Evolutionary conservation across 2,329 filamentous ascomycete genomes (phyloP).

Genomic region (Periconia digitata): DNA sequence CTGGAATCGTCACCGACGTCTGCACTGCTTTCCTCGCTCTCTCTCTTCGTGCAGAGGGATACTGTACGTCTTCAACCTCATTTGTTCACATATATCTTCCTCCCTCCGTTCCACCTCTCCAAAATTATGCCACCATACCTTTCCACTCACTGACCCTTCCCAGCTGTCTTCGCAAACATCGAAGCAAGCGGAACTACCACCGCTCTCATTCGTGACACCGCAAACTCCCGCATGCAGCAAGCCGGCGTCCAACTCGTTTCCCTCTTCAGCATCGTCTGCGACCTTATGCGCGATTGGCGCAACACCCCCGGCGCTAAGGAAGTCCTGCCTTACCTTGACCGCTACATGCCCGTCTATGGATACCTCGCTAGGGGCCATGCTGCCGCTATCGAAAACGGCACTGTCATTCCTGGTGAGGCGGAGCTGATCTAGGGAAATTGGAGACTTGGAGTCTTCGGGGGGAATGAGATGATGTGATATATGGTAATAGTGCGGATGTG

Average conservation of each 20-base stretch:
- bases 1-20: constrained; percentile 73
- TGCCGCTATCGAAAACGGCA: constrained; percentile 62
- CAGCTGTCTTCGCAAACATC: constrained; percentile 68
- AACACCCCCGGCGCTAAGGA: constrained; percentile 53
- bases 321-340: constrained; percentile 65
- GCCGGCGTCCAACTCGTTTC: constrained; percentile 67
- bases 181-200: constrained; percentile 71
- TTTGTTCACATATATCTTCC: background rate
- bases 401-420: constrained; percentile 58
- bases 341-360: constrained; percentile 66
- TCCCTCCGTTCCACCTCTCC: background rate
- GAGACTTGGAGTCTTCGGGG: no score
- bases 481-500: no score
- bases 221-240: constrained; percentile 66
- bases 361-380: constrained; percentile 64
- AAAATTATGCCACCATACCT: background rate
- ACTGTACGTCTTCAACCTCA: constrained; percentile 46
- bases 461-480: no score
- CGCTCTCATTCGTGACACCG: constrained; percentile 61
- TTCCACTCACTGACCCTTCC: background rate
- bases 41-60: constrained; percentile 70
- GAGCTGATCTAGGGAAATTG: constrained; percentile 18
- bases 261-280: constrained; percentile 65
- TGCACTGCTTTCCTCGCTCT: constrained; percentile 74
- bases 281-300: constrained; percentile 73